Conservation (phyloP, 164 flowering plant genomes). For the Echeveria elegans region DNA sequence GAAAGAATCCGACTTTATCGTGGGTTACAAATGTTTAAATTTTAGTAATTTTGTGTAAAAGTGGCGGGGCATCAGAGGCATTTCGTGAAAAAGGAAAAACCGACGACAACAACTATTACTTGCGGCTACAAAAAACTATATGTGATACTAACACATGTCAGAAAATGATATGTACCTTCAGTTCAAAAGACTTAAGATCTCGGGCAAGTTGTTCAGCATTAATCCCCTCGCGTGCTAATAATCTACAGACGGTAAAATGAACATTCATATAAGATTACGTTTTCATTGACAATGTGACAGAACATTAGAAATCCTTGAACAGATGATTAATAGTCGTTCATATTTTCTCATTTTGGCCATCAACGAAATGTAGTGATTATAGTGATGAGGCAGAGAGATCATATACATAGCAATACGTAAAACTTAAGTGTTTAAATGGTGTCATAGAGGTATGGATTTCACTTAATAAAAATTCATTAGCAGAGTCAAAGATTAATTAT, state of each 20-base stretch:
- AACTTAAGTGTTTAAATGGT: too few relatives aligned
- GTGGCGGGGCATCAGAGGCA: neutral
- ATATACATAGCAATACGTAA: too few relatives aligned
- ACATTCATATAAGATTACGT: neutral
- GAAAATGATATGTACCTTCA: slow-evolving; percentile 42
- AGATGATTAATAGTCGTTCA: too few relatives aligned
- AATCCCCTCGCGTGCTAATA: slow-evolving; percentile 92
- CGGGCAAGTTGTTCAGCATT: slow-evolving; percentile 97
- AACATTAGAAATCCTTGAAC: too few relatives aligned
- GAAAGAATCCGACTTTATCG: neutral
- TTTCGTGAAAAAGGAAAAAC: neutral
- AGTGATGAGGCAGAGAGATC: too few relatives aligned
- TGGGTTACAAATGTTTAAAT: too few relatives aligned
- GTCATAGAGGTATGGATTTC: neutral
- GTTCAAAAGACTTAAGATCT: slow-evolving; percentile 87
- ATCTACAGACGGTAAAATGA: too few relatives aligned
- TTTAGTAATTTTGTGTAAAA: neutral
- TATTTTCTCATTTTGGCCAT: too few relatives aligned
- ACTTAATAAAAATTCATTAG: neutral
- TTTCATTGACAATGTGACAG: too few relatives aligned
- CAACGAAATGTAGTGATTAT: too few relatives aligned
- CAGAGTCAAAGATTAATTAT: too few relatives aligned
- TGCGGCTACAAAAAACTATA: neutral
- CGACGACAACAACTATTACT: neutral
- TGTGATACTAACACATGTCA: neutral